These are phyloP conservation scores for Sporisorium scitamineum DNA, from an alignment of 1,284 basidiomycete species.

Conservation along the genomic window DNA sequence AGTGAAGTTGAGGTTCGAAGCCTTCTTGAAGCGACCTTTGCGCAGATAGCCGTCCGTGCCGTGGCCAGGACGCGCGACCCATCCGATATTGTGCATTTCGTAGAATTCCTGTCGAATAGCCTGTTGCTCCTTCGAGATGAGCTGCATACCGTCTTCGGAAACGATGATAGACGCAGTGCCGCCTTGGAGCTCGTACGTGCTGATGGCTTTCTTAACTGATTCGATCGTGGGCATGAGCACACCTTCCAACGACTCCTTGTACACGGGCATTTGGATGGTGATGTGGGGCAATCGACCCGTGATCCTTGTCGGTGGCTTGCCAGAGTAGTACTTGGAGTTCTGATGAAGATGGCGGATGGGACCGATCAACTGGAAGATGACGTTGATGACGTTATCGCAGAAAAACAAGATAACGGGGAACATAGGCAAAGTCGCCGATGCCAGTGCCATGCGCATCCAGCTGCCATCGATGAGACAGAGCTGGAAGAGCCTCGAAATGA, in stretches of 20 bases:
- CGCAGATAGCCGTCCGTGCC: conserved; percentile 79
- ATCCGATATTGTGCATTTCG: conserved; percentile 80
- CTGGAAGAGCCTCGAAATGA: conserved; percentile 76
- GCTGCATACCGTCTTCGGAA: conserved; percentile 80
- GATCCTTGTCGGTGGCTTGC: conserved; percentile 73
- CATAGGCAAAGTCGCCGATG: conserved; percentile 75
- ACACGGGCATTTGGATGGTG: conserved; percentile 82
- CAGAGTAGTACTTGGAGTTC: conserved; percentile 70
- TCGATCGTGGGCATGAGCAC: conserved; percentile 78
- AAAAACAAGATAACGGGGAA: conserved; percentile 77
- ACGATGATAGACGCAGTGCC: conserved; percentile 81
- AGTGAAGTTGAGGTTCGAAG: conserved; percentile 88
- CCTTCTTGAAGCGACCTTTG: conserved; percentile 90
- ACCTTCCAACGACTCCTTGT: conserved; percentile 73
- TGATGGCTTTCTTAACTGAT: conserved; percentile 85
- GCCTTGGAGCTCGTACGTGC: conserved; percentile 84
- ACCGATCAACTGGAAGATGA: conserved; percentile 32
- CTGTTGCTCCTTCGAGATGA: conserved; percentile 76
- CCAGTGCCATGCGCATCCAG: conserved; percentile 76
- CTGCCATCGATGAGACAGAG: conserved; percentile 79
- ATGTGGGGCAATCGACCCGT: conserved; percentile 79
- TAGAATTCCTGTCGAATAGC: conserved; percentile 80
- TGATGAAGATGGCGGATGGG: conserved; percentile 78
- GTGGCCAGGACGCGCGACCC: conserved; percentile 82
- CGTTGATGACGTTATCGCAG: conserved; percentile 74